Conservation (phyloP, 176 grass and related monocot species). For the Bothriochloa decipiens region DNA sequence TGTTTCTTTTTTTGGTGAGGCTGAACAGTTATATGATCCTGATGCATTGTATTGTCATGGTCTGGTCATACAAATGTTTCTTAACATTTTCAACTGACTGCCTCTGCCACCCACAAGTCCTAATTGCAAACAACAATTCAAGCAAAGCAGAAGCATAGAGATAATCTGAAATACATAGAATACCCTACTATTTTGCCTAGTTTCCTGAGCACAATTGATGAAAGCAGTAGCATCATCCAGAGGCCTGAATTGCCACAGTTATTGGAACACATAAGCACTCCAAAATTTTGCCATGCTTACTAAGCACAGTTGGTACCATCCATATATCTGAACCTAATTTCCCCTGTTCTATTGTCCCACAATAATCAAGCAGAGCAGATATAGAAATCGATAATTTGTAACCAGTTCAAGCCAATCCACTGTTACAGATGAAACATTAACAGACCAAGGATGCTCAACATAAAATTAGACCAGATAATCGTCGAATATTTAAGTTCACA, state of each 20-base stretch:
- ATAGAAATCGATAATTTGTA: constrained; percentile 1
- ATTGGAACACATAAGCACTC: not conserved
- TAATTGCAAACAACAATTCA: constrained; percentile 6
- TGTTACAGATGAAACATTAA: constrained; percentile 45
- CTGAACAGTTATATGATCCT: not conserved
- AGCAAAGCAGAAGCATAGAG: not conserved
- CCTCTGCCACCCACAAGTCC: not conserved
- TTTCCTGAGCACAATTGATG: not conserved
- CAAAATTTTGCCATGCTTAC: not conserved
- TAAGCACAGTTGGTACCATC: not conserved
- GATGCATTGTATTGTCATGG: not conserved
- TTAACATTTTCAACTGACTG: not conserved
- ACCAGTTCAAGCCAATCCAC: constrained; percentile 35
- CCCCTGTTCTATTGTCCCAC: not conserved
- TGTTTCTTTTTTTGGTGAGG: not conserved
- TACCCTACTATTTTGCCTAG: not conserved
- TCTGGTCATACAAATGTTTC: not conserved
- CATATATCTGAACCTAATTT: constrained; percentile 9
- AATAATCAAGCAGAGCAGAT: constrained; percentile 16
- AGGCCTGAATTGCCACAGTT: not conserved
- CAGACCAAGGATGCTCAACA: constrained; percentile 25
- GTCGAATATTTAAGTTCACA: constrained; percentile 44
- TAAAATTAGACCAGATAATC: constrained; percentile 46
- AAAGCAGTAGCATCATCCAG: not conserved
- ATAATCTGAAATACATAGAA: not conserved